Percentiles rank a stretch among this genome's conserved stretches.
These are phyloP conservation scores for Kodamaea anthophila DNA, from an alignment of 1,139 yeast genomes.

Conservation along the genomic window DNA sequence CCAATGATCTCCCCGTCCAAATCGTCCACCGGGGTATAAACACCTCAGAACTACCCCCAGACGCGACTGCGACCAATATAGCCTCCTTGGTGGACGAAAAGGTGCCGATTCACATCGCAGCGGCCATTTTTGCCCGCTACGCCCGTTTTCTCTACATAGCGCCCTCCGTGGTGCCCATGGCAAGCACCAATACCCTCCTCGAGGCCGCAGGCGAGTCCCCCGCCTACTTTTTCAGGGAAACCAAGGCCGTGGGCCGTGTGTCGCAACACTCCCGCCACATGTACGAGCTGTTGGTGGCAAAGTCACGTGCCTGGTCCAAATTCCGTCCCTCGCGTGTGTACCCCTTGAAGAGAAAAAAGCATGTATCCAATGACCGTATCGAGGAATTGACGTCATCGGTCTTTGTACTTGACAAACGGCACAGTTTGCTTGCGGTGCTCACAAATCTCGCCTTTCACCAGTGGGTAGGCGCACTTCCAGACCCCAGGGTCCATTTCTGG, in stretches of 20 bases:
- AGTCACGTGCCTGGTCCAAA: neutral
- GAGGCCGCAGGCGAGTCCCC: conserved; percentile 11
- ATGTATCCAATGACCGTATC: neutral
- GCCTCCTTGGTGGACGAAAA: neutral
- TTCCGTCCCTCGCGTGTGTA: too few species aligned
- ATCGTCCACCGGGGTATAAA: conserved; percentile 18
- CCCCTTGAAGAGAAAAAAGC: neutral
- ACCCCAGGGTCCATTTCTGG: conserved; percentile 12
- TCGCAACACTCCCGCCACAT: conserved; percentile 5
- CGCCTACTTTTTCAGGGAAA: conserved; percentile 17
- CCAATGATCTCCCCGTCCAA: conserved; percentile 32
- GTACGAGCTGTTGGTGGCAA: conserved; percentile 7
- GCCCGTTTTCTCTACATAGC: conserved; percentile 14
- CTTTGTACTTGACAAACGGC: conserved; percentile 8
- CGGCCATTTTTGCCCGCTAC: neutral
- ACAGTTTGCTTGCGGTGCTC: conserved; percentile 8
- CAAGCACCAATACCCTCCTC: conserved; percentile 13
- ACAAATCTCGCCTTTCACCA: conserved; percentile 9
- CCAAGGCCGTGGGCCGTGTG: conserved; percentile 7
- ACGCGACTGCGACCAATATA: neutral
- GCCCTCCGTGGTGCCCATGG: conserved; percentile 16
- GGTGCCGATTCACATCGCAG: conserved; percentile 1
- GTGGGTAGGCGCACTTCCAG: conserved; percentile 7
- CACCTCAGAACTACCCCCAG: neutral
- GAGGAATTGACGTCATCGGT: conserved; percentile 1